Conservation (phyloP, 805 yeast genomes). For the Wickerhamiella slavikovae region DNA sequence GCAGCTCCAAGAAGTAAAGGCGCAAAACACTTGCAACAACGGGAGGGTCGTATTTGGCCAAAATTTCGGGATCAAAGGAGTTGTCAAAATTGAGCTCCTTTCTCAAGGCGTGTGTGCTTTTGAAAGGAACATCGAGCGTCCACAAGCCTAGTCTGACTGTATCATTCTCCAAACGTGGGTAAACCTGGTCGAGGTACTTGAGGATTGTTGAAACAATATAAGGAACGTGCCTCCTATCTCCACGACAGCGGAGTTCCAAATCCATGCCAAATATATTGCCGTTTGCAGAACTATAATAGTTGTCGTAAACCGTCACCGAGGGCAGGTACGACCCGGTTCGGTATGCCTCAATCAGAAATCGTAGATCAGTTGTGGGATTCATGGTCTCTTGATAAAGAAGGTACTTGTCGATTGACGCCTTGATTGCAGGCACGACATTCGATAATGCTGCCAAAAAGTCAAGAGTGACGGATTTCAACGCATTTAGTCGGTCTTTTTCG, state of each 20-base stretch:
- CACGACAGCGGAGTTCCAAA: conserved; percentile 44
- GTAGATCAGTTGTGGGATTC: conserved; percentile 46
- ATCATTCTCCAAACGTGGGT: conserved; percentile 47
- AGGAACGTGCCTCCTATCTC: conserved; percentile 59
- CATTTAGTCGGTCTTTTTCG: conserved; percentile 57
- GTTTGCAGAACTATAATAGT: conserved; percentile 47
- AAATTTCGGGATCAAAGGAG: conserved; percentile 13
- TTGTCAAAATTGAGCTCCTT: conserved; percentile 24
- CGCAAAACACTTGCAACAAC: conserved; percentile 49
- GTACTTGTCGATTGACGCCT: conserved; percentile 38
- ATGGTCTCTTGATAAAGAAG: conserved; percentile 49
- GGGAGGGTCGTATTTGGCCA: conserved; percentile 26
- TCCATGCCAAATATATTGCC: conserved; percentile 69
- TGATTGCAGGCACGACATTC: conserved; percentile 35
- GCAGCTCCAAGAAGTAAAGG: conserved; percentile 57
- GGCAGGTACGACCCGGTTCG: conserved; percentile 62
- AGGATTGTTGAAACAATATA: conserved; percentile 39
- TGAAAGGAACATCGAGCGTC: conserved; percentile 43
- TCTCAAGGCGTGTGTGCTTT: conserved; percentile 41
- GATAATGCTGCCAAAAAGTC: conserved; percentile 53
- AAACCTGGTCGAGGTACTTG: conserved; percentile 43
- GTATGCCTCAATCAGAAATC: conserved; percentile 43
- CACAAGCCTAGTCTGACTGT: conserved; percentile 46
- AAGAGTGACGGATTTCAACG: conserved; percentile 51
- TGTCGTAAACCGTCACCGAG: conserved; percentile 51